Conservation (phyloP, 495 filamentous ascomycete genomes). For the Pyrenula aspistea region DNA sequence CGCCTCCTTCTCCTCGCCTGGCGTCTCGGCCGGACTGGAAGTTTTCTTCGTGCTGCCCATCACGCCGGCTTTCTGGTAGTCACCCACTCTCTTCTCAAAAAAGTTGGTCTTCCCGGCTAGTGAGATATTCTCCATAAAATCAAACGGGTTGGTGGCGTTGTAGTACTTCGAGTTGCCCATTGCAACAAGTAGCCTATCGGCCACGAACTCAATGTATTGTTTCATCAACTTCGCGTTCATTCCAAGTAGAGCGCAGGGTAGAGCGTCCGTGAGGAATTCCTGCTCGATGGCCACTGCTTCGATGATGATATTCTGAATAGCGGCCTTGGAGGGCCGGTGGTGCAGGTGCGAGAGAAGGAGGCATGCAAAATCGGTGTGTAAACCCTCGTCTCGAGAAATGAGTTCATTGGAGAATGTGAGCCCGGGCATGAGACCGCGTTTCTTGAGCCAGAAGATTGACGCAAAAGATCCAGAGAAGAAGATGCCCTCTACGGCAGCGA, state of each 20-base stretch:
- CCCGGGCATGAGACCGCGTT: conserved; percentile 97
- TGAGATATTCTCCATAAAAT: conserved; percentile 99
- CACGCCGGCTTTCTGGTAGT: conserved; percentile 99
- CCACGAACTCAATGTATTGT: conserved; percentile 99
- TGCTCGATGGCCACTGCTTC: conserved; percentile 93
- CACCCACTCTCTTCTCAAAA: conserved; percentile 99
- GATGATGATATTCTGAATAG: conserved; percentile 76
- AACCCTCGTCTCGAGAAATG: conserved; percentile 97
- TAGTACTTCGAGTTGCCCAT: conserved; percentile 92
- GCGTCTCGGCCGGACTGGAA: conserved; percentile 28
- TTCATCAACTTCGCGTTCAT: conserved; percentile 98
- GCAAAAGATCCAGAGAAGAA: conserved; percentile 99
- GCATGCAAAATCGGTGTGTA: conserved; percentile 98
- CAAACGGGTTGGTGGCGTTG: conserved; percentile 88
- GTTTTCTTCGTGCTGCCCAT: conserved; percentile 88
- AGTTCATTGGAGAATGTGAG: conserved; percentile 99
- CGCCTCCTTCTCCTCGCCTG: conserved; percentile 37
- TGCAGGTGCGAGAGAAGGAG: conserved; percentile 91
- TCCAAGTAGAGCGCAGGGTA: conserved; percentile 82
- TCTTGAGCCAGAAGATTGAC: conserved; percentile 99
- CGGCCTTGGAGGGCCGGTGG: conserved; percentile 70
- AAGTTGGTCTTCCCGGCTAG: conserved; percentile 99
- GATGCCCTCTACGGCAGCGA: conserved; percentile 97
- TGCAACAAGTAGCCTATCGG: conserved; percentile 82
- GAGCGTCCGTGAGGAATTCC: conserved; percentile 93